These are phyloP conservation scores for Penicillium palitans DNA, from an alignment of 2,329 filamentous ascomycete genomes.

Conservation along the genomic window DNA sequence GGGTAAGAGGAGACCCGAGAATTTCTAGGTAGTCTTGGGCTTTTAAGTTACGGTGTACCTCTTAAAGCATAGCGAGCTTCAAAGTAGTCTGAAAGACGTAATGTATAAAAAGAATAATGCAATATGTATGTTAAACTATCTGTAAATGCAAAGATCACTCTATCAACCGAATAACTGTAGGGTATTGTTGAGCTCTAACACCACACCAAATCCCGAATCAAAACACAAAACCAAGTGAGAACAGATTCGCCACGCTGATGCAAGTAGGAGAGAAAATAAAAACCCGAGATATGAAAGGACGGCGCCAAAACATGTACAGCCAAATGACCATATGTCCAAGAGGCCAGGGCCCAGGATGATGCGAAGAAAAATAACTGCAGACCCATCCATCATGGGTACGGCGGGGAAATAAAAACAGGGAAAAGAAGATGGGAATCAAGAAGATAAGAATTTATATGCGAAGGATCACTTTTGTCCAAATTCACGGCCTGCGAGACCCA, in stretches of 20 bases:
- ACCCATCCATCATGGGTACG: background rate
- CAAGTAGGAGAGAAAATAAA: slow-evolving; percentile 21
- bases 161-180: slow-evolving; percentile 10
- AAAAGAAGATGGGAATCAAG: background rate
- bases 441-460: background rate
- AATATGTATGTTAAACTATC: background rate
- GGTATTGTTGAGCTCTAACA: slow-evolving; percentile 15
- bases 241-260: slow-evolving; percentile 29
- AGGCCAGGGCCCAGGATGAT: slow-evolving; percentile 10
- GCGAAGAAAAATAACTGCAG: slow-evolving; percentile 12
- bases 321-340: background rate
- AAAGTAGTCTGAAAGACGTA: background rate
- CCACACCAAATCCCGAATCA: slow-evolving; percentile 11
- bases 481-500: slow-evolving; percentile 25
- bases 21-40: too few relatives aligned
- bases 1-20: too few relatives aligned
- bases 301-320: slow-evolving; percentile 9
- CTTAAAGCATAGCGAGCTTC: background rate
- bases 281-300: slow-evolving; percentile 9
- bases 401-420: background rate
- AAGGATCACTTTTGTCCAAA: background rate
- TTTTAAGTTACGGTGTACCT: too few relatives aligned
- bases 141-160: slow-evolving; percentile 5
- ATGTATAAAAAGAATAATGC: background rate
- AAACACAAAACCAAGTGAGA: slow-evolving; percentile 15